Evolutionary conservation across 148 eudicot genomes (phyloP).

Genomic region (Suaeda aralocaspica): DNA sequence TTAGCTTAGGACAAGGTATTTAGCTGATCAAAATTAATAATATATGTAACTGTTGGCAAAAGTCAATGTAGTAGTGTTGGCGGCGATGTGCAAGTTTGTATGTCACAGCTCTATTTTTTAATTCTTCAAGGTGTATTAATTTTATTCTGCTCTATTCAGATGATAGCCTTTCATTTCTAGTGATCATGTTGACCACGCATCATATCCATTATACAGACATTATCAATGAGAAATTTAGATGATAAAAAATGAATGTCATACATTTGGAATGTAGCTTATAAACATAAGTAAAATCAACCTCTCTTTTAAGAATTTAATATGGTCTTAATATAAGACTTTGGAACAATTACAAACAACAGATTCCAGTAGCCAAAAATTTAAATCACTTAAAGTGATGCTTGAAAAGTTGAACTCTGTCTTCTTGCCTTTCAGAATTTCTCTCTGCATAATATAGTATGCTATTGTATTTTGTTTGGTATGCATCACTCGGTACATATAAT

Average conservation of each 20-base stretch:
- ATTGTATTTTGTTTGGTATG: neutral
- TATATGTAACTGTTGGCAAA: neutral
- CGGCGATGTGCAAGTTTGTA: conserved; percentile 28
- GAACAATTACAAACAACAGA: neutral
- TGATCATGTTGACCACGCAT: conserved; percentile 9
- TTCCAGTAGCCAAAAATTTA: neutral
- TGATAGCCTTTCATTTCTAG: neutral
- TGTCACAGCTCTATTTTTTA: neutral
- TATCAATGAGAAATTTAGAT: neutral
- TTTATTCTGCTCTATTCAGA: neutral
- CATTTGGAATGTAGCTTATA: neutral
- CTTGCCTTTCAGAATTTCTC: neutral
- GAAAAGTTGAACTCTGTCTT: too few species aligned
- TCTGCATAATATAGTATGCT: neutral
- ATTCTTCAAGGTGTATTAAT: neutral
- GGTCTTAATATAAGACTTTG: neutral
- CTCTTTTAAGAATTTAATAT: neutral
- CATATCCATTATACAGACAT: neutral
- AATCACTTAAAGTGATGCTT: too few species aligned
- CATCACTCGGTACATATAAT: too few species aligned
- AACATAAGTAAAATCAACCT: neutral
- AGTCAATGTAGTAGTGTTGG: conserved; percentile 22
- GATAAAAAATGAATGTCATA: neutral
- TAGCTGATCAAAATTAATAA: neutral
- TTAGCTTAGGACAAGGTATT: conserved; percentile 13